Evolutionary conservation across 176 grass and related monocot genomes (phyloP).

Genomic region (Rhynchospora breviuscula): DNA sequence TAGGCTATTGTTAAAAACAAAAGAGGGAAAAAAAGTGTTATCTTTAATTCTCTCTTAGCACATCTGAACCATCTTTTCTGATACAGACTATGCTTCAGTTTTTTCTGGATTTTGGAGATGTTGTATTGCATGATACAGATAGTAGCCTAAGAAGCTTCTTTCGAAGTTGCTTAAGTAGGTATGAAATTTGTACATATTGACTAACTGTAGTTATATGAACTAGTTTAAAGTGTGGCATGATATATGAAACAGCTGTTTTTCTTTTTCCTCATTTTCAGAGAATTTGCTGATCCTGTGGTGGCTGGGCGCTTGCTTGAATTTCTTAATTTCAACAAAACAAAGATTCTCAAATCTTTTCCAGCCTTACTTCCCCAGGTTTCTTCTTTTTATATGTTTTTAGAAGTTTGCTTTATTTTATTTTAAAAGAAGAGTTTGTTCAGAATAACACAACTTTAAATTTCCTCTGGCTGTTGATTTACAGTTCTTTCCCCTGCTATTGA

Average conservation of each 20-base stretch:
- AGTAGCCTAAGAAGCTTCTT: conserved; percentile 79
- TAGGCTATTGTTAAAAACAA: background rate
- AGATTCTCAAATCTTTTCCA: conserved; percentile 58
- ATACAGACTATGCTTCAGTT: conserved; percentile 86
- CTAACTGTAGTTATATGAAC: too few relatives aligned
- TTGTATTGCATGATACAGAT: conserved; percentile 86
- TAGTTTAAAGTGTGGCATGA: background rate
- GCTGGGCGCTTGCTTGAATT: conserved; percentile 68
- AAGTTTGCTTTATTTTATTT: background rate
- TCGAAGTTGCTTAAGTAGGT: conserved; percentile 94
- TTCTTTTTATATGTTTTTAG: background rate
- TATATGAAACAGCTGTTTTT: background rate
- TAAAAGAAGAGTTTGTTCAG: background rate
- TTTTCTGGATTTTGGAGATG: conserved; percentile 98
- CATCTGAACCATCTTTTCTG: conserved; percentile 23
- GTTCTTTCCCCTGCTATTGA: conserved; percentile 89
- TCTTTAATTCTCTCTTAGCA: background rate
- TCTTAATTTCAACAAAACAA: conserved; percentile 63
- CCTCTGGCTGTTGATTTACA: conserved; percentile 37
- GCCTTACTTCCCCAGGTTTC: conserved; percentile 74
- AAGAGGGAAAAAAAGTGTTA: background rate
- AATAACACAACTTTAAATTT: background rate
- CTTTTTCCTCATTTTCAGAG: conserved; percentile 38
- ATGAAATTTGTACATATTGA: conserved; percentile 21
- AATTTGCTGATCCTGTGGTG: conserved; percentile 79